Conservation (phyloP, 768 basidiomycete species). For the Russula compacta region DNA sequence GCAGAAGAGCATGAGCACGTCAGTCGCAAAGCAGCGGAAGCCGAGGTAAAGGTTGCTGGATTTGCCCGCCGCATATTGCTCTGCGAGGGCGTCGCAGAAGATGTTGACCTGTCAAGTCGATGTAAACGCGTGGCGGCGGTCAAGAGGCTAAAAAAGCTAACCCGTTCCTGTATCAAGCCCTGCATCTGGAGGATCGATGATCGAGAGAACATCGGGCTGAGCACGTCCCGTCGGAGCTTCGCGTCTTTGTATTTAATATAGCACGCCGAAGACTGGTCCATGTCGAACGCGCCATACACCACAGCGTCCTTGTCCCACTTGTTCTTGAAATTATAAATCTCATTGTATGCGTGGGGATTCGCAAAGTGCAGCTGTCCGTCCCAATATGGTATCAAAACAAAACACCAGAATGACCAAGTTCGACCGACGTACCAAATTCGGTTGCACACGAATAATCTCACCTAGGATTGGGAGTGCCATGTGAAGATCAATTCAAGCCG, state of each 20-base stretch:
- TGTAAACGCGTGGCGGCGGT: neutral
- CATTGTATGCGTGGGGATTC: constrained; percentile 32
- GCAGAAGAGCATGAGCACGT: constrained; percentile 35
- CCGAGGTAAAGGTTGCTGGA: constrained; percentile 30
- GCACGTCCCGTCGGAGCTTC: constrained; percentile 28
- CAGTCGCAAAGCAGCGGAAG: constrained; percentile 32
- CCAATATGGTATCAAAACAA: neutral
- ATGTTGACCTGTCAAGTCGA: neutral
- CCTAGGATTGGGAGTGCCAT: constrained; percentile 21
- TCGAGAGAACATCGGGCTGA: constrained; percentile 35
- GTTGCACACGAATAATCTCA: constrained; percentile 31
- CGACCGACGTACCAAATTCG: constrained; percentile 31
- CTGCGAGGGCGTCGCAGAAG: neutral
- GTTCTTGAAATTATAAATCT: constrained; percentile 33
- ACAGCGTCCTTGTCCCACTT: constrained; percentile 27
- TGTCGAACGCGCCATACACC: constrained; percentile 33
- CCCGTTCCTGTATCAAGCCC: constrained; percentile 29
- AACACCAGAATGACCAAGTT: neutral
- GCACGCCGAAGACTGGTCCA: constrained; percentile 31
- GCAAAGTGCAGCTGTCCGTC: constrained; percentile 34
- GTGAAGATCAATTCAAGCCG: neutral
- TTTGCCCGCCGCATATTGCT: constrained; percentile 27
- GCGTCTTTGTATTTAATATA: constrained; percentile 30
- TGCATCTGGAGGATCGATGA: constrained; percentile 33
- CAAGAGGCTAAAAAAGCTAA: constrained; percentile 3